Base-by-base conservation (phyloP, 139 green algal genomes). In the Haematococcus sp. region DNA sequence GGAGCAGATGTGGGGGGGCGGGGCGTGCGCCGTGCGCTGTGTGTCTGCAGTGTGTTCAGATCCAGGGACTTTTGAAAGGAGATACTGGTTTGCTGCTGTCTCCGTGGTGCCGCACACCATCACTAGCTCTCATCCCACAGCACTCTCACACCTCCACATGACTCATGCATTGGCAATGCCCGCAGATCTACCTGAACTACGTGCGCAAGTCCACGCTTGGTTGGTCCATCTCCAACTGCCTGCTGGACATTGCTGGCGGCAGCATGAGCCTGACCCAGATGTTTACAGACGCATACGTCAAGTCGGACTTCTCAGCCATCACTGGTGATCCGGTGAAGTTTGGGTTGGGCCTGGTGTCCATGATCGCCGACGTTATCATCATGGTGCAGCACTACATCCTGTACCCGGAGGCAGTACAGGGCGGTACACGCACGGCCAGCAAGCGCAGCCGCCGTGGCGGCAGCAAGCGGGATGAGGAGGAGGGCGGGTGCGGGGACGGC, bases 321-420 rank as follows among this genome's bases (percentile, higher is more conserved):
- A 59, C 63, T 4, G 61, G 51, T 4, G 88, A 89, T 69, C 80
- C 84, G 3, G 81, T 89, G 43, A 92, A 92, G 69, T 84, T 91
- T 76, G 87, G 75, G 0, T 73, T 93, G 46, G 83, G 82, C 19
- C 73, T 91, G 20, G 68, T 84, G 22, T 82, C 67, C 16, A 68
- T 93, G 3, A 70, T 78, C 19, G 92, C 88, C 68, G 87, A 92
- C 70, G 32, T 87, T 9, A 78, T 92, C 3, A 88, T 93, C 58
- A 86, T 91, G 65, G 43, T 74, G 34, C 88, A 92, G 77, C 87
- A 91, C 64, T 90, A 81, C 44, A 55, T 85, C 15, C 70, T 88
- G 20, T 89, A 83, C 76, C 35, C 32, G 43, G 23, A 23, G 4
- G 44, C 20, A 25, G 31, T 30, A 3, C 33, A 68, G 55, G 59